Evolutionary conservation across 345 rosid genomes (phyloP), one percentile per base, ranked within the genome.

Genomic region (Brassica rapa): DNA sequence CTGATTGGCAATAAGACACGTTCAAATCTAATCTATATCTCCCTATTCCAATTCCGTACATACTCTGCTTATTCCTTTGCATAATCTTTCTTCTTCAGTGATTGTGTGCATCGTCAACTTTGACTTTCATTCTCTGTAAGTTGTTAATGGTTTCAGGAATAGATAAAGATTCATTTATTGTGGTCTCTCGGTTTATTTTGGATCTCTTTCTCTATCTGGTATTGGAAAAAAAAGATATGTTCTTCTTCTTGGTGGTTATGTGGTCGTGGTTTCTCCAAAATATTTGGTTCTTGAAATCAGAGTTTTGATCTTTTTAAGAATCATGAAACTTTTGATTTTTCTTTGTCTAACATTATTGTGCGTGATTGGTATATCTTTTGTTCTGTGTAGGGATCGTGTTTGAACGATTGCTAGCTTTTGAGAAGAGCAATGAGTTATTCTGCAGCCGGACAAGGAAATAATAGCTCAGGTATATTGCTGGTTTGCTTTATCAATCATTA

Each of bases 391-490:
- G 82, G 78, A 25, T 68, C 25, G 46, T 87, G 83, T 80, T 79
- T 73, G 79, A 49, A 65, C 71, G 76, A 82, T 73, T 69, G 64
- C 5, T 82, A 77, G 74, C 73, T 70, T 56, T 27, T 30, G 32
- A 57, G 6, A 70, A 72, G 75, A 87, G 90, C 85, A 73, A 90
- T 89, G 94, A 94, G 84, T 77, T n/a, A 77, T 77, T 86, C 79
- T 68, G 75, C 63, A 7, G 75, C 83, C 30, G 90, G 87, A 64
- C 87, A 82, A 60, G 85, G 82, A 49, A 82, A 81, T 75, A 70
- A 86, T 77, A 63, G 81, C 82, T 89, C 97, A 78, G 91, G 97
- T 59, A 59, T 90, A 76, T 51, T 33, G 43, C 21, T 62, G 0
- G 19, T 29, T n/a, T 29, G 5, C 16, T 60, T 60, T 25, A 15